These are phyloP conservation scores for Alopecurus myosuroides DNA, from an alignment of 176 grass and related monocot species.

Conservation along the genomic window DNA sequence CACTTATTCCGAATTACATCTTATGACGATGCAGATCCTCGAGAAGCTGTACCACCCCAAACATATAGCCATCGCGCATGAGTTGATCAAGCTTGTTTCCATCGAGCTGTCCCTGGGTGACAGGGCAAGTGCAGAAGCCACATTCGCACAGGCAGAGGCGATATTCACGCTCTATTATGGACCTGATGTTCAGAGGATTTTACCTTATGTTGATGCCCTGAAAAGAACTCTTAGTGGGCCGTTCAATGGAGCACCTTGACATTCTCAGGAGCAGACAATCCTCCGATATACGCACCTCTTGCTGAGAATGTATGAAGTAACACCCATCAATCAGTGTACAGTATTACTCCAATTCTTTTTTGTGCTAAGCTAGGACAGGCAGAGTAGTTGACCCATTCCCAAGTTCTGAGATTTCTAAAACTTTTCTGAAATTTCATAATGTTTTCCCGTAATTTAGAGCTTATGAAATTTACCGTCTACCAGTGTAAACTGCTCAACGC, in stretches of 20 bases:
- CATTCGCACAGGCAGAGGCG: constrained; percentile 39
- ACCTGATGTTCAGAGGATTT: constrained; percentile 43
- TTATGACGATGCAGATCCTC: constrained; percentile 50
- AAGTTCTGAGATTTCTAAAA: neutral
- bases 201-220: constrained; percentile 58
- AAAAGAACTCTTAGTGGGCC: constrained; percentile 17
- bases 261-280: neutral
- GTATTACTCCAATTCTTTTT: neutral
- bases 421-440: neutral
- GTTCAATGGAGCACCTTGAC: neutral
- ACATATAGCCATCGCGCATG: constrained; percentile 75
- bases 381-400: neutral
- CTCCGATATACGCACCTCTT: neutral
- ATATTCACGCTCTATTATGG: constrained; percentile 82
- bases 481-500: neutral
- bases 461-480: neutral
- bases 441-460: neutral
- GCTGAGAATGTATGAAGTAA: neutral
- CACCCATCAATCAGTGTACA: neutral
- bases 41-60: constrained; percentile 70
- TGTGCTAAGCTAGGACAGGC: neutral
- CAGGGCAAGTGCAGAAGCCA: neutral
- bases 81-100: constrained; percentile 74
- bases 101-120: constrained; percentile 58
- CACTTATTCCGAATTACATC: constrained; percentile 2